Base-by-base conservation (phyloP, 768 basidiomycete genomes). In the Rhizopogon vulgaris region DNA sequence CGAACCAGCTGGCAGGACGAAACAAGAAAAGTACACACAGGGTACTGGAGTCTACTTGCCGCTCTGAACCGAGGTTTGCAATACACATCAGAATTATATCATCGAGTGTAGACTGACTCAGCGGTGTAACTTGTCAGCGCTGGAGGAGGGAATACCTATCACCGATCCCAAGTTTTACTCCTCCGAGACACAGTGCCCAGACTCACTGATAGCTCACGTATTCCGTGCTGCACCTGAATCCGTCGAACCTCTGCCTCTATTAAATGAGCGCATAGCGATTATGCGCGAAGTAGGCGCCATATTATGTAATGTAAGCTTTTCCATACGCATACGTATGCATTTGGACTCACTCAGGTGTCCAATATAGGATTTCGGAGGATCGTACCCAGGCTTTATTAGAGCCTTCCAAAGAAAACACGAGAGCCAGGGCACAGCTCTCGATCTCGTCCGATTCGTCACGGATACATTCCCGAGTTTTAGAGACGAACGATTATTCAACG, bases 41-140 rank as follows among this genome's bases (percentile, higher is more conserved):
- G 92, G 0, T 95, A 95, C 61, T 91, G 90, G 88, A 87, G 85
- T 55, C 72, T 94, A 5, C 81, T 92, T 8, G 90, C 93, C 30
- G 82, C 89, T 1, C 63, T 94, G n/a, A 81, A 93, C 63, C 73
- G 85, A 76, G 91, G 90, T 89, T 56, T 38, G 71, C 56, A 34
- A 15, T 11, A 22, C 9, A 10, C 14, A 6, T 46, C 43, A 15
- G 7, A 27, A 2, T 28, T 42, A n/a, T 30, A 30, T 46, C 14
- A 30, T 30, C 32, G 28, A 30, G 43, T 32, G 17, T 30, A 18
- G 17, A 4, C n/a, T 42, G 27, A 32, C 30, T 18, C 0, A 1
- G 30, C 30, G 12, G n/a, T n/a, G n/a, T n/a, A n/a, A n/a, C 22
- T 22, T 4, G 12, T 22, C 55, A 93, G 91, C 90, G 28, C 71